Evolutionary conservation across 2,329 filamentous ascomycete species (phyloP).

Genomic region (Beauveria brongniartii): DNA sequence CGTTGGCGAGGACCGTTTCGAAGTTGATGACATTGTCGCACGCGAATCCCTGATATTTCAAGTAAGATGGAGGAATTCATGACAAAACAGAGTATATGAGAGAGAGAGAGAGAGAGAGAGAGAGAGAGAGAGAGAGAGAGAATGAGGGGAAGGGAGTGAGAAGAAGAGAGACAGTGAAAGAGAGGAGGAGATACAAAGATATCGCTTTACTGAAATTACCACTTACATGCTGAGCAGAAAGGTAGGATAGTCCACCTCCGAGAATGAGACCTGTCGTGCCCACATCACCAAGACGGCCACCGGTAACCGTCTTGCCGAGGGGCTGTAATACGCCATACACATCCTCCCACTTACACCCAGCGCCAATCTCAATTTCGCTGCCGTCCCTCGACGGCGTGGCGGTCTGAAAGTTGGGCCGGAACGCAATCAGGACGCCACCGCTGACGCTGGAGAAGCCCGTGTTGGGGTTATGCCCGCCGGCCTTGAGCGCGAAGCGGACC

Average conservation of each 20-base stretch:
- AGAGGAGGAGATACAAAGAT: background rate
- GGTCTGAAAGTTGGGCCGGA: constrained; percentile 21
- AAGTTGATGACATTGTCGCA: constrained; percentile 32
- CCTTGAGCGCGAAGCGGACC: constrained; percentile 29
- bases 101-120: background rate
- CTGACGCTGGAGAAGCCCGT: constrained; percentile 24
- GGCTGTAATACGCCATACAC: constrained; percentile 26
- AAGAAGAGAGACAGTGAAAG: background rate
- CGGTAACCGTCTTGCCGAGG: constrained; percentile 26
- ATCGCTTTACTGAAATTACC: background rate
- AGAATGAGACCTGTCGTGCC: constrained; percentile 21
- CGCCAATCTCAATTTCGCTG: constrained; percentile 30
- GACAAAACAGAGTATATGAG: background rate
- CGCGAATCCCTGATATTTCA: constrained; percentile 23
- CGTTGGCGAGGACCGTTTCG: constrained; percentile 36
- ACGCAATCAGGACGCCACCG: constrained; percentile 29
- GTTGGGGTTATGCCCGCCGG: constrained; percentile 32
- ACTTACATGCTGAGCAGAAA: constrained; percentile 22
- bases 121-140: background rate
- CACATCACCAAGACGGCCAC: constrained; percentile 21
- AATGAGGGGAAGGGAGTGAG: background rate
- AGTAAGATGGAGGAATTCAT: background rate
- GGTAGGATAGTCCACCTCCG: constrained; percentile 23
- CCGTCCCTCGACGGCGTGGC: constrained; percentile 2
- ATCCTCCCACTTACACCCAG: constrained; percentile 32